These are phyloP conservation scores for Cordyceps cicadae DNA, from an alignment of 2,329 filamentous ascomycete species.

Conservation along the genomic window DNA sequence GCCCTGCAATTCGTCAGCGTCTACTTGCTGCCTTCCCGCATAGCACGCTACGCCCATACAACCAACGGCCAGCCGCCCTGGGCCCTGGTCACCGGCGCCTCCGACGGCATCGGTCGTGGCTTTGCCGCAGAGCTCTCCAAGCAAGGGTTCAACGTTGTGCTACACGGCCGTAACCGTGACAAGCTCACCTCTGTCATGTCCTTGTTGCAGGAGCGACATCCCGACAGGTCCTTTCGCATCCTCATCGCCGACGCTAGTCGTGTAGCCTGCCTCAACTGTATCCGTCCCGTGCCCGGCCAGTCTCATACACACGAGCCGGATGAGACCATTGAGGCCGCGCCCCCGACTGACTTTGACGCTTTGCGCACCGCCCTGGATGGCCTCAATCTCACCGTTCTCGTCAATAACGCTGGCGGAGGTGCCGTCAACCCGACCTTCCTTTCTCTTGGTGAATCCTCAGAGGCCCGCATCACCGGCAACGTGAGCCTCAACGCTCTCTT, in stretches of 20 bases:
- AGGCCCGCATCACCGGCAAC: slow-evolving; percentile 29
- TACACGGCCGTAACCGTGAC: slow-evolving; percentile 23
- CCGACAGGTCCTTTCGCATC: slow-evolving; percentile 20
- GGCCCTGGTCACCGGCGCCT: slow-evolving; percentile 27
- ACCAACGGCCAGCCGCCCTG: slow-evolving; percentile 17
- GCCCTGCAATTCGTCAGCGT: slow-evolving; percentile 12
- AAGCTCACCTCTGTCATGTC: slow-evolving; percentile 21
- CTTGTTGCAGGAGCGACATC: slow-evolving; percentile 17
- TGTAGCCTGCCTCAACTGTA: slow-evolving; percentile 11
- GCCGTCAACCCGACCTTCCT: slow-evolving; percentile 23
- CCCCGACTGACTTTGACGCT: slow-evolving; percentile 4
- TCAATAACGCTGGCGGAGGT: slow-evolving; percentile 24
- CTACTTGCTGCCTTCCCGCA: slow-evolving; percentile 15
- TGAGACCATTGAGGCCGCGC: too few relatives aligned
- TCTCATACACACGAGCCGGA: not conserved
- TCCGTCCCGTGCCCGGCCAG: not conserved
- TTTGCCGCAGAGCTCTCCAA: slow-evolving; percentile 24
- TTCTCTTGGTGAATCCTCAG: slow-evolving; percentile 27
- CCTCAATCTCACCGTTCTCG: slow-evolving; percentile 16
- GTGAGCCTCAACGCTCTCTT: slow-evolving; percentile 43
- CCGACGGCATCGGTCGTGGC: slow-evolving; percentile 27
- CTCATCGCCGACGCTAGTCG: slow-evolving; percentile 22
- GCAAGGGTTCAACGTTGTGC: slow-evolving; percentile 28
- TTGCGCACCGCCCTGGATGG: slow-evolving; percentile 9
- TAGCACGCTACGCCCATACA: slow-evolving; percentile 13